Conservation (phyloP, 169 alveolate species). For the Eimeria sp. region DNA sequence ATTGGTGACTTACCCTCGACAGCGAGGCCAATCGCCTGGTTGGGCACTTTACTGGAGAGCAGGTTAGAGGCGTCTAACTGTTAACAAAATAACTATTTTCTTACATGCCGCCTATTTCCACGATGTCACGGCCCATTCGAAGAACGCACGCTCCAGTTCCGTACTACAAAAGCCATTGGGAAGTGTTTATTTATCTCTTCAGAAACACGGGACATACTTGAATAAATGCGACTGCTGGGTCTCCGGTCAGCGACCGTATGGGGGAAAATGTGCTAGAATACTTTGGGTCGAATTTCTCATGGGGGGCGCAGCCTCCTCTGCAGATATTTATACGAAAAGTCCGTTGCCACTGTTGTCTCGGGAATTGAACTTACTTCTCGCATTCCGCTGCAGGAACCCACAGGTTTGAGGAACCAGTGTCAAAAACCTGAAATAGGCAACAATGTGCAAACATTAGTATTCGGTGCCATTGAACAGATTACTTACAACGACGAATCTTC, state of each 20-base stretch:
- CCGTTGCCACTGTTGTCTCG: not conserved
- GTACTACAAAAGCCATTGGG: constrained; percentile 26
- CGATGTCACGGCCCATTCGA: constrained; percentile 82
- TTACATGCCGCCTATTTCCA: constrained; percentile 82
- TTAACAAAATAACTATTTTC: not conserved
- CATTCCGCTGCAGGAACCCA: constrained; percentile 94
- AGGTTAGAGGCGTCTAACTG: constrained; percentile 24
- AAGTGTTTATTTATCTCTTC: not conserved
- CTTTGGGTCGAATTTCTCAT: constrained; percentile 90
- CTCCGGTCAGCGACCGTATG: constrained; percentile 79
- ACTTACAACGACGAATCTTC: constrained; percentile 91
- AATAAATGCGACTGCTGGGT: constrained; percentile 84
- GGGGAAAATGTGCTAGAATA: constrained; percentile 89
- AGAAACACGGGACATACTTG: constrained; percentile 10
- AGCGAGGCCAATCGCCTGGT: constrained; percentile 95
- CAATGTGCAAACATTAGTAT: not conserved
- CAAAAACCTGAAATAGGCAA: constrained; percentile 87
- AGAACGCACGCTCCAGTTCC: constrained; percentile 84
- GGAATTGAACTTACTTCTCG: constrained; percentile 26
- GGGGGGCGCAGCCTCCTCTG: constrained; percentile 94
- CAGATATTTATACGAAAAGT: not conserved
- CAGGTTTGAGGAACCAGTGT: constrained; percentile 94
- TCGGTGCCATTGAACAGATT: not conserved
- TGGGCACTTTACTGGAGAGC: constrained; percentile 87
- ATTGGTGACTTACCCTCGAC: constrained; percentile 85